These are phyloP conservation scores for Cinchona pubescens DNA, from an alignment of 257 asterid genomes.

Conservation along the genomic window DNA sequence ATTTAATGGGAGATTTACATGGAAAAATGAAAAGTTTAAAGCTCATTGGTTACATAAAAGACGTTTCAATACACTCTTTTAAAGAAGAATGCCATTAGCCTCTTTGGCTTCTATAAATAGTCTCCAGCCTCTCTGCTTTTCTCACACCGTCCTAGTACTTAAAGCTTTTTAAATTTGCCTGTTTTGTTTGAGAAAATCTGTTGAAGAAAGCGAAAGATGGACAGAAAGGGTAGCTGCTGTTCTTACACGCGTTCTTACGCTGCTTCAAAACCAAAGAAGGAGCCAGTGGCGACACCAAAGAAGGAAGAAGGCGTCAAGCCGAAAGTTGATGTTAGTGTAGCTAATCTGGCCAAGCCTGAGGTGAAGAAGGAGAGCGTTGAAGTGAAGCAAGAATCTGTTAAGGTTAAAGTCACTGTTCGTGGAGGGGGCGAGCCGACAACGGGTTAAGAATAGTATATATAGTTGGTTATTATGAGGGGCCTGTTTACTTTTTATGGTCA, in stretches of 20 bases:
- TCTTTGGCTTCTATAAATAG: constrained; percentile 7
- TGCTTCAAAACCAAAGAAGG: background rate
- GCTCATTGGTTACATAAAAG: background rate
- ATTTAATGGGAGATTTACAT: background rate
- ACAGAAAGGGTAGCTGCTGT: background rate
- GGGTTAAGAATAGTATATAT: background rate
- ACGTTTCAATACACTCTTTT: background rate
- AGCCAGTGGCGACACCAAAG: background rate
- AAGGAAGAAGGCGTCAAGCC: background rate
- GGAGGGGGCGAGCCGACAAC: background rate
- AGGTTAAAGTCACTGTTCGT: background rate
- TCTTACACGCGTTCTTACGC: background rate
- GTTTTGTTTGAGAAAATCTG: background rate
- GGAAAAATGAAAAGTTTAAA: background rate
- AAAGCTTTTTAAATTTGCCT: background rate
- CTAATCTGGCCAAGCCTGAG: background rate
- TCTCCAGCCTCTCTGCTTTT: too few relatives aligned
- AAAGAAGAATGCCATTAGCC: background rate
- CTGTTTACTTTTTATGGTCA: background rate
- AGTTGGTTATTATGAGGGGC: background rate
- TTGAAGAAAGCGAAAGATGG: constrained; percentile 2
- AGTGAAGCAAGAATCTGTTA: background rate
- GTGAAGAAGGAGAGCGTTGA: background rate
- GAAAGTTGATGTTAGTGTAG: background rate
- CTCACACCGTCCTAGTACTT: background rate